Percentiles rank a stretch among this genome's conserved stretches.
These are phyloP conservation scores for Colletotrichum spaethianum DNA, from an alignment of 2,329 filamentous ascomycete genomes.

Conservation along the genomic window DNA sequence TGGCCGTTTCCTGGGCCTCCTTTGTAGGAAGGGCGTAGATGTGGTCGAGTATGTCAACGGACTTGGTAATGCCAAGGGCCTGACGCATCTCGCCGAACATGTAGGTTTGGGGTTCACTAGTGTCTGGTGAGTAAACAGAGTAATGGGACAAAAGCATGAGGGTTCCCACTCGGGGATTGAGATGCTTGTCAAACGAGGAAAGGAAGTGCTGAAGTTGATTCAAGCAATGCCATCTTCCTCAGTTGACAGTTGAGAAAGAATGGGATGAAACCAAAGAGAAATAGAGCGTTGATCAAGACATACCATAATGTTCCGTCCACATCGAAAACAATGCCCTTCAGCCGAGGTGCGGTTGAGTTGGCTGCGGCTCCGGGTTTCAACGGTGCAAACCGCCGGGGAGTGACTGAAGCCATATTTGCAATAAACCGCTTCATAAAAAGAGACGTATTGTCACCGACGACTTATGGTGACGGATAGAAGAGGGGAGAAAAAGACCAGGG, in stretches of 20 bases:
- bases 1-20: slow-evolving; percentile 72
- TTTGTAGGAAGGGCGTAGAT: slow-evolving; percentile 79
- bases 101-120: slow-evolving; percentile 89
- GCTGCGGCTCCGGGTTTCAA: slow-evolving; percentile 57
- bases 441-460: neutral
- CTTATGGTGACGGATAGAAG: neutral
- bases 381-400: slow-evolving; percentile 69
- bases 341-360: slow-evolving; percentile 55
- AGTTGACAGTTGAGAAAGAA: neutral
- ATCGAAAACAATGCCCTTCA: slow-evolving; percentile 84
- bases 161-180: too few species aligned
- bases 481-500: neutral
- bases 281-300: slow-evolving; percentile 48
- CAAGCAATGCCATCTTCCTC: neutral
- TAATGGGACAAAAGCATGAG: neutral
- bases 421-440: slow-evolving; percentile 49
- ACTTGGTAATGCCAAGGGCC: slow-evolving; percentile 79
- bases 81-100: slow-evolving; percentile 93
- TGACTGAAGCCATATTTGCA: slow-evolving; percentile 58
- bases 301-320: slow-evolving; percentile 96
- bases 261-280: neutral
- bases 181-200: too few species aligned
- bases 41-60: slow-evolving; percentile 89
- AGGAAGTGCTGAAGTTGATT: neutral
- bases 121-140: slow-evolving; percentile 1